Evolutionary conservation across 164 flowering plant genomes (phyloP), one percentile per base, ranked within the genome.

Genomic region (Tinospora cordifolia): DNA sequence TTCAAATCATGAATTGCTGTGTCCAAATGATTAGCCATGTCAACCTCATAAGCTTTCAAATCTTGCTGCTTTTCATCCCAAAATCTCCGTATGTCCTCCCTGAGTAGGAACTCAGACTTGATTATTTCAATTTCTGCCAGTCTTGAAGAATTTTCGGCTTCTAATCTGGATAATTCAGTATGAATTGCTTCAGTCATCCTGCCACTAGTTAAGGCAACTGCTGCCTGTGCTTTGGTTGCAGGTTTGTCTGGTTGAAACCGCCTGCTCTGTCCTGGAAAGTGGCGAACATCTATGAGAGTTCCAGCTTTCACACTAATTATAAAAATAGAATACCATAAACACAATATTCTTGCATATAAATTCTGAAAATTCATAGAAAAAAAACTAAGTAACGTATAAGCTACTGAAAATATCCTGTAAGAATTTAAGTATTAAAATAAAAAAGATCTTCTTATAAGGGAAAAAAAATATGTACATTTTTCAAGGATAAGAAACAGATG

Each of bases 191-290:
- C 80, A 30, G 74, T 26, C 87, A 86, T 85, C 79, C 90, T 81
- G 68, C 97, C 97, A 75, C 91, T 81, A 60, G 90, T 80, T 69
- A 91, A 79, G 57, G 97, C 89, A 41, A 89, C 97, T 21, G 92
- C 97, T 68, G 93, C 96, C 78, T 94, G 98, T 30, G 91, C 93
- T 74, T 81, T 87, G 49, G 98, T 90, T 70, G 84, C 82, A 74
- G 97, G 97, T 71, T 83, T 88, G 66, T 71, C 76, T 71, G 97
- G 97, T 78, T 94, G 95, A 78, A 92, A 77, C 57, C 97, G 87
- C 83, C 78, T 89, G 74, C 79, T 83, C 75, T 84, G 84, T 72
- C 98, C 98, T 94, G 86, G 69, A 77, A 79, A 75, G 64, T 21
- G 65, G 65, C 3, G 38, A 60, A 64, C 9, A 59, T 54, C 68